Base-by-base conservation (phyloP, 257 asterid genomes). In the Catharanthus roseus region DNA sequence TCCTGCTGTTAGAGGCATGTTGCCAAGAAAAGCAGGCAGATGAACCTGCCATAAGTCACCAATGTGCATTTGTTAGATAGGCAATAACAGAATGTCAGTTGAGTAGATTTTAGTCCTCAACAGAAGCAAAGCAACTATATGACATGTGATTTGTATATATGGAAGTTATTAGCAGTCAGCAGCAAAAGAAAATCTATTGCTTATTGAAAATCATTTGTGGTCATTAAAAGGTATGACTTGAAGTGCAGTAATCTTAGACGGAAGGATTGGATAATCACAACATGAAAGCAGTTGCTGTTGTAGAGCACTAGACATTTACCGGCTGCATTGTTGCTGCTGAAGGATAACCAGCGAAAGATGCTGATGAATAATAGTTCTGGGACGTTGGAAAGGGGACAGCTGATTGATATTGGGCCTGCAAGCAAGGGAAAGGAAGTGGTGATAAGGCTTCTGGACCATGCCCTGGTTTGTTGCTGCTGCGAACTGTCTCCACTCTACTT, bases 281-380 rank as follows among this genome's bases (percentile, higher is more conserved):
- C 42, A 38, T 38, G 3, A 38, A 38, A 38, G 42, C 42, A 38
- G 42, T 3, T 38, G 42, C 3, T 38, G 8, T 38, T 3, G 8
- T 8, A 3, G 42, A 38, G 42, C n/a, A n/a, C n/a, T n/a, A n/a
- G n/a, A n/a, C n/a, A 76, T 70, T 71, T 74, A 91, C 95, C 96
- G 83, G 95, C 67, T 85, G 86, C 65, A 82, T 67, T 66, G 82
- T 70, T 44, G 79, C 74, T 23, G 84, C 77, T 57, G 90, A 79
- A 77, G 76, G 68, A 76, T 57, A 79, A 62, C 74, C 74, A 49
- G 75, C 73, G 72, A 78, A 82, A 66, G 77, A 61, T 42, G 80
- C 50, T 33, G 87, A 77, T n/a, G 88, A 78, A 67, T 77, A 85
- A 68, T 78, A 80, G 74, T 79, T 82, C 71, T 71, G 86, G 72